A percentile compares a stretch with the other conserved stretches of the same genome.
phyloP scores from a whole-genome alignment of 176 grass and related monocot genomes.

The Hordeum marinum region DNA sequence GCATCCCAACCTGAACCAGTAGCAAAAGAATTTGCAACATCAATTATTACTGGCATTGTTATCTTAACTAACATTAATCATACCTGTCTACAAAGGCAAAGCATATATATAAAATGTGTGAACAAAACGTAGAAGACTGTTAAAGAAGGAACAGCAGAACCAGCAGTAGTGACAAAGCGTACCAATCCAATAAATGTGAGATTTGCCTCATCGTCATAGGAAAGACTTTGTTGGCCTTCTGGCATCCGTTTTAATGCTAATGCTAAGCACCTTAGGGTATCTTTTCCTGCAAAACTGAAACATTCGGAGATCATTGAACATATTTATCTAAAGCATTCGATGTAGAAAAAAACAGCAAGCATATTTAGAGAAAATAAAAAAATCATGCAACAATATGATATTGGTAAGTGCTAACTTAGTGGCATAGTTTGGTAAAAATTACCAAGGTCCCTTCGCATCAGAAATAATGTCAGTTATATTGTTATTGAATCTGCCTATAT shows the following conservation, averaged over 20 bases:
- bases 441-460: background rate
- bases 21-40: constrained; percentile 27
- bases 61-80: constrained; percentile 21
- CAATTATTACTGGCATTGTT: constrained; percentile 7
- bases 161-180: constrained; percentile 29
- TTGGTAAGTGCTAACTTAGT: background rate
- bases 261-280: constrained; percentile 86
- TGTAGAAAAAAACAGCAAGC: background rate
- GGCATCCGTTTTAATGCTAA: constrained; percentile 95
- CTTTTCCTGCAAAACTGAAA: constrained; percentile 95
- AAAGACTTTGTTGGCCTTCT: constrained; percentile 77
- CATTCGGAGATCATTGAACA: constrained; percentile 29
- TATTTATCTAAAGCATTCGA: background rate
- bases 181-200: constrained; percentile 99
- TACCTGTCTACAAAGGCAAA: constrained; percentile 1
- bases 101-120: background rate
- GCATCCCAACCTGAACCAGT: constrained; percentile 79
- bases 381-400: background rate
- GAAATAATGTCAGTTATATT: background rate
- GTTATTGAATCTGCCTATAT: constrained; percentile 2
- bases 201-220: constrained; percentile 72
- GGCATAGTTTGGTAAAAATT: background rate
- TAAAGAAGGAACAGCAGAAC: background rate
- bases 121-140: background rate
- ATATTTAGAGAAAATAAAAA: background rate